These are phyloP conservation scores for Pleurozium schreberi DNA, from an alignment of 225 moss, liverwort and hornwort species.

Conservation along the genomic window DNA sequence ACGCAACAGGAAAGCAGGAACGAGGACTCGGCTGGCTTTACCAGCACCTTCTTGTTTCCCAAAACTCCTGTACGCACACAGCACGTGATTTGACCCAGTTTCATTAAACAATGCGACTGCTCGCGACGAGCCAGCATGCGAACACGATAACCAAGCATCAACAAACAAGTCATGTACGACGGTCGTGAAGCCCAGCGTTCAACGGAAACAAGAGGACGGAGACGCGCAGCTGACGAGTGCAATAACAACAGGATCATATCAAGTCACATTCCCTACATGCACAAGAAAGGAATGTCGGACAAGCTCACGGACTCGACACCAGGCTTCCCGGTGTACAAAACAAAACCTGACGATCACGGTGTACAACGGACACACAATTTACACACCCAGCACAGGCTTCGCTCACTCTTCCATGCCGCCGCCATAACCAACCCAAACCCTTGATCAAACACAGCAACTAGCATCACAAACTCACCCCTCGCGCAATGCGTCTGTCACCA, in stretches of 20 bases:
- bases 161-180: not conserved
- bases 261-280: not conserved
- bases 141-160: not conserved
- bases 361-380: not conserved
- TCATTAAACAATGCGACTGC: not conserved
- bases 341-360: not conserved
- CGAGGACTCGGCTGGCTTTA: not conserved
- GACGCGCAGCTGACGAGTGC: not conserved
- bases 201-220: not conserved
- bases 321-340: not conserved
- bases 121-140: not conserved
- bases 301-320: not conserved
- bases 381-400: not conserved
- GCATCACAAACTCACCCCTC: not conserved
- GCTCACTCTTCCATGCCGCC: not conserved
- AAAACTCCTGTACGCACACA: not conserved
- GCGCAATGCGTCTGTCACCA: not conserved
- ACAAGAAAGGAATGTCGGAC: not conserved
- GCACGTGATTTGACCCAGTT: not conserved
- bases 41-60: not conserved
- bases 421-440: not conserved
- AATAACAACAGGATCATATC: not conserved
- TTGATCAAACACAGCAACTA: not conserved
- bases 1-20: not conserved
- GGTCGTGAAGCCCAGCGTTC: not conserved